Conservation (phyloP, 805 yeast species). For the Komagataella ulmi region DNA sequence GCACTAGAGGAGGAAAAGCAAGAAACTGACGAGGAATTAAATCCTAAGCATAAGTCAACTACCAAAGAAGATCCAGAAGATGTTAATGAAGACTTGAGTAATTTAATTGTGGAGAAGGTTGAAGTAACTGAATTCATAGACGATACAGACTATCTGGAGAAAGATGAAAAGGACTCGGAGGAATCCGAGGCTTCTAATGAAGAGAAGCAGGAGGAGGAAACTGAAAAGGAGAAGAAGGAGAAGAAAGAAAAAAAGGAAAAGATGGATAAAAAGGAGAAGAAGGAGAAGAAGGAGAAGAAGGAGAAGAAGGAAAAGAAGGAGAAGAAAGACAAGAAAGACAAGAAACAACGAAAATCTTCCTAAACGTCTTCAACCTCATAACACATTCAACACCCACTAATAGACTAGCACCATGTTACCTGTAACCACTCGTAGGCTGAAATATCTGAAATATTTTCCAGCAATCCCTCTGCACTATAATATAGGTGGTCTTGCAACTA, state of each 20-base stretch:
- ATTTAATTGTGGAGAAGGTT: constrained; percentile 27
- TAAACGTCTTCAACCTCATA: constrained; percentile 3
- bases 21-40: constrained; percentile 1
- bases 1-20: constrained; percentile 5
- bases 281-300: constrained; percentile 5
- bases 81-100: constrained; percentile 4
- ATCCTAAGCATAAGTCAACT: not conserved
- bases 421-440: not conserved
- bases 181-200: constrained; percentile 6
- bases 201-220: constrained; percentile 9
- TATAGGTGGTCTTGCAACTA: not conserved
- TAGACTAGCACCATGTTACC: not conserved
- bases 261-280: constrained; percentile 4
- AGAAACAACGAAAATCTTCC: constrained; percentile 1
- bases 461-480: not conserved
- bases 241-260: constrained; percentile 7
- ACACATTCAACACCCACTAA: not conserved
- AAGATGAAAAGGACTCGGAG: constrained; percentile 3
- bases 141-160: constrained; percentile 13
- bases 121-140: constrained; percentile 23
- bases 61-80: constrained; percentile 1
- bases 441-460: not conserved
- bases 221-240: constrained; percentile 9
- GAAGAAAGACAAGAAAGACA: constrained; percentile 3
- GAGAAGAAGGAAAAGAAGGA: constrained; percentile 7